Conservation (phyloP, 1,139 yeast genomes). For the Kodamaea alishanica region DNA sequence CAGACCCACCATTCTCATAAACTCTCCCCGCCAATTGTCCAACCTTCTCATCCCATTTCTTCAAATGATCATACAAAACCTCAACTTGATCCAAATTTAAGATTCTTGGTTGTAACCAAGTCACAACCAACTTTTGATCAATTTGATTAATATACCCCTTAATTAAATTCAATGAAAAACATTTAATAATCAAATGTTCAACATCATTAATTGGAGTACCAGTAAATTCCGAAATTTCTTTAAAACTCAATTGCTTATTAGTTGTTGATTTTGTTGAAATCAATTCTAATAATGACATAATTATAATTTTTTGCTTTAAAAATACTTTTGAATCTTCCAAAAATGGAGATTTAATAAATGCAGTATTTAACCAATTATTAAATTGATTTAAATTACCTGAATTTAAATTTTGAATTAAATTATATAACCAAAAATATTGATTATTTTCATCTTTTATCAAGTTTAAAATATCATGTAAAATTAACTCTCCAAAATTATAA, state of each 20-base stretch:
- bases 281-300: constrained; percentile 86
- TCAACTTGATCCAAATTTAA: constrained; percentile 78
- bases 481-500: constrained; percentile 92
- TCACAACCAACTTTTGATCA: constrained; percentile 67
- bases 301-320: constrained; percentile 83
- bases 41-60: constrained; percentile 76
- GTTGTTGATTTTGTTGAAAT: constrained; percentile 76
- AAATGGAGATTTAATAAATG: constrained; percentile 50
- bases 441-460: constrained; percentile 44
- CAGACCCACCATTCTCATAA: constrained; percentile 34
- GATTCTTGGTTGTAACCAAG: constrained; percentile 95
- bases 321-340: constrained; percentile 61
- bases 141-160: constrained; percentile 90
- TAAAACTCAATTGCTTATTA: constrained; percentile 68
- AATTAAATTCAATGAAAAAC: constrained; percentile 76
- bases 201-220: constrained; percentile 71
- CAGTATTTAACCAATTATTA: constrained; percentile 43
- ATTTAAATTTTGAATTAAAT: constrained; percentile 67
- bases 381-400: constrained; percentile 71
- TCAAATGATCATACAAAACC: constrained; percentile 69
- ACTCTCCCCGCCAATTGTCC: constrained; percentile 53
- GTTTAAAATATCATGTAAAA: constrained; percentile 79
- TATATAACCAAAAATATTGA: constrained; percentile 68
- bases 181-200: constrained; percentile 88
- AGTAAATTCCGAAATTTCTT: constrained; percentile 68